Evolutionary conservation across 2,329 filamentous ascomycete species (phyloP).

Genomic region (Aspergillus sp.): DNA sequence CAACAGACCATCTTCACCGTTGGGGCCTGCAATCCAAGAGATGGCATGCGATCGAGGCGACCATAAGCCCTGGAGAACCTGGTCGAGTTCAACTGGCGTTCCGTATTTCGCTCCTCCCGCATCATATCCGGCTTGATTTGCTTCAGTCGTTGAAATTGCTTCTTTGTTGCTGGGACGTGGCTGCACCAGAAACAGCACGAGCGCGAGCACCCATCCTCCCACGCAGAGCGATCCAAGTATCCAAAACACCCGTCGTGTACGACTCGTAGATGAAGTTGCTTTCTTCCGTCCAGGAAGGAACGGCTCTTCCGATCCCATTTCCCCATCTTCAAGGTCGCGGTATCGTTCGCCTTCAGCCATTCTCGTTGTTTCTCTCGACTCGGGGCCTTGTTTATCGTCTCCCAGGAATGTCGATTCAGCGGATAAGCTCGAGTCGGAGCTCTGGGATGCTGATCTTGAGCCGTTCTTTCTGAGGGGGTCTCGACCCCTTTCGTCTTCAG

Average conservation of each 20-base stretch:
- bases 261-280: slow-evolving; percentile 15
- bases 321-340: slow-evolving; percentile 32
- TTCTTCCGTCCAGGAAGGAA: slow-evolving; percentile 21
- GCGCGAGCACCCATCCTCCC: slow-evolving; percentile 42
- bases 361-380: slow-evolving; percentile 4
- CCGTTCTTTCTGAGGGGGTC: slow-evolving; percentile 25
- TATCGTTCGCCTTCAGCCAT: slow-evolving; percentile 20
- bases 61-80: slow-evolving; percentile 37
- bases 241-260: slow-evolving; percentile 36
- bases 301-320: slow-evolving; percentile 18
- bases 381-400: slow-evolving; percentile 16
- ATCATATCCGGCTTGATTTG: slow-evolving; percentile 24
- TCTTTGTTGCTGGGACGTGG: slow-evolving; percentile 29
- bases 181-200: slow-evolving; percentile 38
- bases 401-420: slow-evolving; percentile 27
- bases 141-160: slow-evolving; percentile 17
- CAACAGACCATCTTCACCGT: slow-evolving; percentile 68
- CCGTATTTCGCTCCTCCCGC: slow-evolving; percentile 32
- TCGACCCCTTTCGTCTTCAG: slow-evolving; percentile 15
- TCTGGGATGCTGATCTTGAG: slow-evolving; percentile 21
- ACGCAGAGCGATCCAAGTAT: slow-evolving; percentile 35
- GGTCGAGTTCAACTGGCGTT: slow-evolving; percentile 39
- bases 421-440: slow-evolving; percentile 30
- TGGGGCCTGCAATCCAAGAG: slow-evolving; percentile 44
- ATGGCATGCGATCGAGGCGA: slow-evolving; percentile 34